These are phyloP conservation scores for Dendrobium catenatum DNA, from an alignment of 106 monocot species.

Conservation along the genomic window DNA sequence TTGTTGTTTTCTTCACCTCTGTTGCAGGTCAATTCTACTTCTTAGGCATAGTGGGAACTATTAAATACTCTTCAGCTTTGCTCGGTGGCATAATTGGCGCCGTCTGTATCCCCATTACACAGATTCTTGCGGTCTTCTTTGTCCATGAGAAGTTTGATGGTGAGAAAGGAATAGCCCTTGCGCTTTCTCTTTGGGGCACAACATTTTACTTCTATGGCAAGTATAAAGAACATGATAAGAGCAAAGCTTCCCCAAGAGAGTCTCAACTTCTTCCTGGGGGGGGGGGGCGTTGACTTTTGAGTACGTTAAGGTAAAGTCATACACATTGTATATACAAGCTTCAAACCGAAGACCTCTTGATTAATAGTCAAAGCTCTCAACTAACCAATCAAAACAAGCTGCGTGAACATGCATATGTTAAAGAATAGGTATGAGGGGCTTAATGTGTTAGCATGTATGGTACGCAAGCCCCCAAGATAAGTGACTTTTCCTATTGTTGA, in stretches of 20 bases:
- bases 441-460: no score
- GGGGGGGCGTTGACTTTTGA: no score
- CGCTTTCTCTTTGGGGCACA: constrained; percentile 47
- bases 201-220: constrained; percentile 53
- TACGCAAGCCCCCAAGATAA: no score
- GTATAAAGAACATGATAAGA: constrained; percentile 17
- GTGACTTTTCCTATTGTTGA: no score
- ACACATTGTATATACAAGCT: no score
- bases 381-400: no score
- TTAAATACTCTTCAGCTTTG: constrained; percentile 49
- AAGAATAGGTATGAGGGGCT: no score
- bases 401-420: no score
- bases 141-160: constrained; percentile 36
- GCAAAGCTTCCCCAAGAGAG: not conserved
- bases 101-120: constrained; percentile 45
- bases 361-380: no score
- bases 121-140: constrained; percentile 41
- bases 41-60: constrained; percentile 48
- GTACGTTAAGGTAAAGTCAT: no score
- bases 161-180: constrained; percentile 48
- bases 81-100: constrained; percentile 52
- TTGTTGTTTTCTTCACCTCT: constrained; percentile 28
- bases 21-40: constrained; percentile 45
- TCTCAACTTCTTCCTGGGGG: not conserved
- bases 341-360: no score